phyloP scores from a whole-genome alignment of 352 stramenopile species.

The Phytophthora tentaculata region DNA sequence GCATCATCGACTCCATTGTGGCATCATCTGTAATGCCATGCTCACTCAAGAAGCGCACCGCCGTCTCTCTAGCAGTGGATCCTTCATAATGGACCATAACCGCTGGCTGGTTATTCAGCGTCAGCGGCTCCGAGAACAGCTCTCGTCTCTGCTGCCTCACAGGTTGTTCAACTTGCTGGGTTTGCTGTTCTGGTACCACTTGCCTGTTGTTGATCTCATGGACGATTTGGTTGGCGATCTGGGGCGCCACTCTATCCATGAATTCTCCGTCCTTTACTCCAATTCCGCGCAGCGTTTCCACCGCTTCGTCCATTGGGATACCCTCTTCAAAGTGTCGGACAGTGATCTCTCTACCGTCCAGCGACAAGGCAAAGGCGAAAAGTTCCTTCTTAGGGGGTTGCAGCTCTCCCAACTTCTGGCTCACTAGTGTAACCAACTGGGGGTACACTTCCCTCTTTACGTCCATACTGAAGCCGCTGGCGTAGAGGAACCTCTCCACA shows the following conservation, averaged over 20 bases:
- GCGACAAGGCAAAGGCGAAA: slow-evolving; percentile 63
- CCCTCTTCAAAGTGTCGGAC: slow-evolving; percentile 76
- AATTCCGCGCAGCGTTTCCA: slow-evolving; percentile 50
- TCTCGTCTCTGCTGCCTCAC: slow-evolving; percentile 38
- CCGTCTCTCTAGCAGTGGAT: slow-evolving; percentile 62
- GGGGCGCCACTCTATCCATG: slow-evolving; percentile 58
- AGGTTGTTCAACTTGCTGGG: slow-evolving; percentile 10
- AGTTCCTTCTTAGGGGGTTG: slow-evolving; percentile 60
- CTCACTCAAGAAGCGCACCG: slow-evolving; percentile 60
- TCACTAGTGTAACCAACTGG: slow-evolving; percentile 60
- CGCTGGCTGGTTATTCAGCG: slow-evolving; percentile 47
- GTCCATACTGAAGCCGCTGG: slow-evolving; percentile 62
- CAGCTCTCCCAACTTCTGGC: slow-evolving; percentile 63
- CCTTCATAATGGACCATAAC: slow-evolving; percentile 75
- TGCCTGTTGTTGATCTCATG: slow-evolving; percentile 46
- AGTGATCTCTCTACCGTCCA: slow-evolving; percentile 53
- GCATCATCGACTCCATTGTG: slow-evolving; percentile 46
- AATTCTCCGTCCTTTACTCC: slow-evolving; percentile 55
- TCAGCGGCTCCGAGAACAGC: slow-evolving; percentile 75
- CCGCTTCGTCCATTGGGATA: slow-evolving; percentile 63
- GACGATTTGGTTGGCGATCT: slow-evolving; percentile 69
- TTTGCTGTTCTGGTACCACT: not conserved
- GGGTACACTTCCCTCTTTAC: slow-evolving; percentile 70
- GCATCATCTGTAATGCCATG: slow-evolving; percentile 59
- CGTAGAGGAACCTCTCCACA: slow-evolving; percentile 75